Evolutionary conservation across 1,139 yeast genomes (phyloP).

Genomic region (Waltiozyma sp.): DNA sequence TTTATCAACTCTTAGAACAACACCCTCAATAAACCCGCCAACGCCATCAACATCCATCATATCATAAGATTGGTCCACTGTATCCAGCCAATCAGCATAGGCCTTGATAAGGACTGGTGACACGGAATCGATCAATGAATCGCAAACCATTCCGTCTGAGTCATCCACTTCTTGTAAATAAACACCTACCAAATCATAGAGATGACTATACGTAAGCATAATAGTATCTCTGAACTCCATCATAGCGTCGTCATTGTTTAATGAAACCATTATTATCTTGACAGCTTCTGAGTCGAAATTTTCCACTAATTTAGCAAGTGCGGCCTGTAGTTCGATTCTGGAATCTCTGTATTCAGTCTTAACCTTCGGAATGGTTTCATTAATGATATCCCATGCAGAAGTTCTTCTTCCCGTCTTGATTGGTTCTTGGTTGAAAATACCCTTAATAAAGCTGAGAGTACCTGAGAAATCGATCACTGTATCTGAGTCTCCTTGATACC

Average conservation of each 20-base stretch:
- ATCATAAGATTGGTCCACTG: neutral
- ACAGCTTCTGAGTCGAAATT: constrained; percentile 41
- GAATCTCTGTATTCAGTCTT: constrained; percentile 83
- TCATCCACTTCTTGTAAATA: neutral
- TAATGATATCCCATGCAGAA: constrained; percentile 45
- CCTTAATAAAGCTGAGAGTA: constrained; percentile 43
- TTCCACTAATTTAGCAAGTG: constrained; percentile 60
- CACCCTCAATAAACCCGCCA: neutral
- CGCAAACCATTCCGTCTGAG: neutral
- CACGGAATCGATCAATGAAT: neutral
- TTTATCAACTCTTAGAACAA: neutral
- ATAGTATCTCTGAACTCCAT: neutral
- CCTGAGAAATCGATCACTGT: constrained; percentile 76
- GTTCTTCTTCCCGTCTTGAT: constrained; percentile 5
- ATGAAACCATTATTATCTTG: constrained; percentile 20
- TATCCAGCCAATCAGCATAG: neutral
- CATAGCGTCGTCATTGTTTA: neutral
- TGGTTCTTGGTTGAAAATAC: constrained; percentile 25
- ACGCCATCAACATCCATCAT: neutral
- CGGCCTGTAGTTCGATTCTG: constrained; percentile 62
- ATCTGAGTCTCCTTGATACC: constrained; percentile 27
- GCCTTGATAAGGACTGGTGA: neutral
- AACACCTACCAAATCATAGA: neutral
- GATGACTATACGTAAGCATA: neutral
- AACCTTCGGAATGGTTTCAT: constrained; percentile 69